phyloP scores from a whole-genome alignment of 164 flowering plant genomes.

The Kalanchoe fedtschenkoi region DNA sequence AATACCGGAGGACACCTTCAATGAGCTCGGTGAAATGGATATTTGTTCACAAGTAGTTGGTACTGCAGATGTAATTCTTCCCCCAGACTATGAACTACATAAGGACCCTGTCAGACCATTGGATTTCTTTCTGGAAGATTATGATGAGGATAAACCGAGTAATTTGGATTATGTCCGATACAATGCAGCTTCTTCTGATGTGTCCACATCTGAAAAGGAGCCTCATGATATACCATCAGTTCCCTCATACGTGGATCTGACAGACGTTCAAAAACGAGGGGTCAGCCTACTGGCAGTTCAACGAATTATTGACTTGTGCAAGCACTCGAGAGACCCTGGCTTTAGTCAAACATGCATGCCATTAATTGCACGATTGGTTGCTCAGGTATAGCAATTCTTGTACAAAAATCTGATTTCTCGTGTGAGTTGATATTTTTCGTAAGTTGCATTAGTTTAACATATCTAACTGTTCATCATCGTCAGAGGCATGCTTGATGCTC shows the following conservation, averaged over 20 bases:
- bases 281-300: constrained; percentile 40
- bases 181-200: constrained; percentile 32
- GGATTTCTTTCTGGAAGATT: constrained; percentile 17
- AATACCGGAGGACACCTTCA: constrained; percentile 22
- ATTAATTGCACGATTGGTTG: constrained; percentile 75
- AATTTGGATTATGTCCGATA: constrained; percentile 35
- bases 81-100: constrained; percentile 26
- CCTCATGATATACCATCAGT: constrained; percentile 44
- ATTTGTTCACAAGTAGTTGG: constrained; percentile 18
- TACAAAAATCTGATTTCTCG: background rate
- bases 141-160: constrained; percentile 25
- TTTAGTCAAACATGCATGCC: constrained; percentile 47
- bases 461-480: too few relatives aligned
- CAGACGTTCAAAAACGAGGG: constrained; percentile 38
- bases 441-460: too few relatives aligned
- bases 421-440: background rate
- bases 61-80: constrained; percentile 24
- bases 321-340: constrained; percentile 25
- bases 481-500: too few relatives aligned
- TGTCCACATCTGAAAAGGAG: constrained; percentile 43
- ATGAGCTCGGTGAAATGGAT: constrained; percentile 22
- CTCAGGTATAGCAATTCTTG: constrained; percentile 45
- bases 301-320: constrained; percentile 49
- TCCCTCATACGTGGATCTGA: constrained; percentile 54
- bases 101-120: constrained; percentile 20